phyloP scores from a whole-genome alignment of 768 basidiomycete species.

The Tylopilus intermedius region DNA sequence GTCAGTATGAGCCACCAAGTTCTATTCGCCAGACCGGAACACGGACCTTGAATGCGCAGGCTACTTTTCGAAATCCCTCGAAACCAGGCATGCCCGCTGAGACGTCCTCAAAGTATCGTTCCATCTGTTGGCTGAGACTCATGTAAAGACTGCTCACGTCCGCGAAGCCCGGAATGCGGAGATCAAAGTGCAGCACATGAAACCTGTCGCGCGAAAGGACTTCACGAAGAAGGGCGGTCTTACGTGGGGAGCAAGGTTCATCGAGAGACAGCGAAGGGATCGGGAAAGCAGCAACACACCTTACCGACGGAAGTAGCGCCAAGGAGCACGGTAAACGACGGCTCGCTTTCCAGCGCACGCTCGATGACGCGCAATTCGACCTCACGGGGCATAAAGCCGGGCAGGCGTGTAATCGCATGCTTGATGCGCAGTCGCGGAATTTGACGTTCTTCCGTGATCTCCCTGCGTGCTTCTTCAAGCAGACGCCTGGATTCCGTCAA shows the following conservation, averaged over 20 bases:
- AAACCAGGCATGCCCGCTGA: constrained; percentile 56
- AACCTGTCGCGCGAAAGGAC: constrained; percentile 64
- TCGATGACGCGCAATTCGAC: constrained; percentile 64
- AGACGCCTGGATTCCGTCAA: constrained; percentile 72
- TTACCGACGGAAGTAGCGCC: constrained; percentile 82
- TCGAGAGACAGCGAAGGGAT: not conserved
- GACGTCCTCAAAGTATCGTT: constrained; percentile 69
- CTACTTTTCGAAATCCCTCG: constrained; percentile 68
- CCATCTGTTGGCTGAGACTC: constrained; percentile 77
- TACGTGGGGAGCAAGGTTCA: constrained; percentile 24
- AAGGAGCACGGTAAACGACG: constrained; percentile 75
- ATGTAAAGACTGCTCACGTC: constrained; percentile 73
- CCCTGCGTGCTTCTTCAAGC: constrained; percentile 72
- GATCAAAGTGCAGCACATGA: constrained; percentile 79
- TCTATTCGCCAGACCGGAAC: not conserved
- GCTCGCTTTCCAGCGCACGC: constrained; percentile 58
- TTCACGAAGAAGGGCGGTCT: constrained; percentile 74
- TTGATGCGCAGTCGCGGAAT: constrained; percentile 61
- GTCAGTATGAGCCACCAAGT: constrained; percentile 2
- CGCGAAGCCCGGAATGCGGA: constrained; percentile 80
- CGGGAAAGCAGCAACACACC: constrained; percentile 33
- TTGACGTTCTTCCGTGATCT: constrained; percentile 66
- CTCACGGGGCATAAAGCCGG: constrained; percentile 66
- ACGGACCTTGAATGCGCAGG: constrained; percentile 71
- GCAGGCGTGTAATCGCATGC: constrained; percentile 74